phyloP scores from a whole-genome alignment of 2,329 filamentous ascomycete species.

The Fusarium mangiferae region DNA sequence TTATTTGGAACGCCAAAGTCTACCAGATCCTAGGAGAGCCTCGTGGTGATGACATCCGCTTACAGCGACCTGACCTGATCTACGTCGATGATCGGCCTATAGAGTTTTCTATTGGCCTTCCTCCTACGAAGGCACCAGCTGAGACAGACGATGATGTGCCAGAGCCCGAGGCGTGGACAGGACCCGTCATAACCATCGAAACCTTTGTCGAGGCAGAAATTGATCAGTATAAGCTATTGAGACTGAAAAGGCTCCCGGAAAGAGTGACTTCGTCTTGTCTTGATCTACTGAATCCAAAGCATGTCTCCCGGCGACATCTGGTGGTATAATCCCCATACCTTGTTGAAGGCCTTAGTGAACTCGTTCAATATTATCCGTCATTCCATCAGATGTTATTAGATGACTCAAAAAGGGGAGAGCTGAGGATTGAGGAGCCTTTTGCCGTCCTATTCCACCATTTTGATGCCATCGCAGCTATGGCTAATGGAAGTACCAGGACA shows the following conservation, averaged over 20 bases:
- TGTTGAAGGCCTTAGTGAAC: neutral
- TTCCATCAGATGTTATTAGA: neutral
- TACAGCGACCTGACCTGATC: neutral
- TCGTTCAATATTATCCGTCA: neutral
- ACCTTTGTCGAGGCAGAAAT: neutral
- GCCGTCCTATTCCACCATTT: neutral
- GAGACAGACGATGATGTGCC: neutral
- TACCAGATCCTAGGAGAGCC: neutral
- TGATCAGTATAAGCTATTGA: neutral
- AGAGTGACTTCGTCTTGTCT: neutral
- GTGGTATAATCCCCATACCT: neutral
- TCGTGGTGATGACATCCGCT: neutral
- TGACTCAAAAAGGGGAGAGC: neutral
- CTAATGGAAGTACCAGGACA: neutral
- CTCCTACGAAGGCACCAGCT: neutral
- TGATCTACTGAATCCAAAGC: neutral
- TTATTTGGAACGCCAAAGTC: neutral
- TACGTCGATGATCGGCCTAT: neutral
- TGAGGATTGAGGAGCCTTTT: neutral
- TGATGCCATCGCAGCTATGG: neutral
- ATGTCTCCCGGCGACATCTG: neutral
- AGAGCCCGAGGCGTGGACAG: neutral
- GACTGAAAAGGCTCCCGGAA: neutral
- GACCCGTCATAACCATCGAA: neutral
- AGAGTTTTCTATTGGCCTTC: neutral